These are phyloP conservation scores for Neurospora discreta DNA, from an alignment of 495 filamentous ascomycete genomes.

Conservation along the genomic window DNA sequence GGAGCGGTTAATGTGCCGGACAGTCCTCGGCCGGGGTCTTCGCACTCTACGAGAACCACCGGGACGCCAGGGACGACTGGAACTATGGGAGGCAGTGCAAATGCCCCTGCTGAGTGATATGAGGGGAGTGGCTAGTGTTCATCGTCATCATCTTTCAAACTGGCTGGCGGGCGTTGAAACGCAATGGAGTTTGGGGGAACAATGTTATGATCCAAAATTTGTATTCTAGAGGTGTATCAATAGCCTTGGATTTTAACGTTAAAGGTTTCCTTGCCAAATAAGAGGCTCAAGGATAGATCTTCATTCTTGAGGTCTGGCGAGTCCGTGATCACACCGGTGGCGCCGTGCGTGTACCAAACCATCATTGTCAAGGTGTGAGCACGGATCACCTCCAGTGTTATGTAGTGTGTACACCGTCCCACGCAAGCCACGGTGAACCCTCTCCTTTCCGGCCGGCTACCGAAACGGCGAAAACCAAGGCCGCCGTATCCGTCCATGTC, in stretches of 20 bases:
- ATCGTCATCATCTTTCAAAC: not conserved
- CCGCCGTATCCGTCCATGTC: not conserved
- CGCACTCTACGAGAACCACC: constrained; percentile 8
- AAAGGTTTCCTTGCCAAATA: not conserved
- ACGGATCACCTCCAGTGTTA: not conserved
- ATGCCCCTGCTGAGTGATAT: not conserved
- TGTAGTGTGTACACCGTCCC: not conserved
- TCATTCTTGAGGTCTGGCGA: too few relatives aligned
- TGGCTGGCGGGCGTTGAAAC: not conserved
- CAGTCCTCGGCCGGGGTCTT: constrained; percentile 19
- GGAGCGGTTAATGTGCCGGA: not conserved
- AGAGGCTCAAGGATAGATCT: too few relatives aligned
- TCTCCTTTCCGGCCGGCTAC: not conserved
- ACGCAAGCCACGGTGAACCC: not conserved
- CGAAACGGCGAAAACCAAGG: not conserved
- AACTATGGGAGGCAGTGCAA: not conserved
- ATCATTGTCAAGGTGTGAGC: not conserved
- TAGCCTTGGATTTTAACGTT: not conserved
- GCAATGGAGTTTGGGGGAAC: not conserved
- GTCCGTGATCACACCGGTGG: too few relatives aligned
- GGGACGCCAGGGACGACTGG: not conserved
- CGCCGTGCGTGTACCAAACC: not conserved
- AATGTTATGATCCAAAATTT: not conserved
- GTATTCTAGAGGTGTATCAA: not conserved
- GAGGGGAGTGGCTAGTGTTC: not conserved